Evolutionary conservation across 2,329 filamentous ascomycete genomes (phyloP), one percentile per base, ranked within the genome.

Genomic region (Fusarium papillatum): DNA sequence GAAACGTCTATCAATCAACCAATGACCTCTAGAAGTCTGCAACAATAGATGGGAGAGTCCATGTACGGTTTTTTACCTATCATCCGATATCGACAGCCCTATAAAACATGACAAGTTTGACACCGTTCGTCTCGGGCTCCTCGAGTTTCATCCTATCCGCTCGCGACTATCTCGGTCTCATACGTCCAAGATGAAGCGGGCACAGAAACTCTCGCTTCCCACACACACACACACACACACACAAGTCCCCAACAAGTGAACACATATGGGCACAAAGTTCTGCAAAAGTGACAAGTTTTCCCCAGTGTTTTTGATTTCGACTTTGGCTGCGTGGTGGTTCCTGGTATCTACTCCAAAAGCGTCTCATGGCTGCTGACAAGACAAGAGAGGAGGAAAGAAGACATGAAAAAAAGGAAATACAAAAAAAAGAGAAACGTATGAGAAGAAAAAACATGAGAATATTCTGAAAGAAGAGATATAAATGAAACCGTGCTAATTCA

Each of bases 261-360:
- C 17, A 19, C 16, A 31, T n/a, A 22, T n/a, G 17, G n/a, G 22
- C 46, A 46, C 26, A 41, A 38, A 59, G 22, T 31, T 31, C 7
- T 50, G 31, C 22, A 36, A 41, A 57, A 57, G 41, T 9, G 16
- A 53, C 26, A 36, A 26, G 48, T 43, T 48, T n/a, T 26, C 50
- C 67, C 55, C 57, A 64, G 61, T 63, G 36, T 46, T 67, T 55
- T 57, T 59, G 61, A 64, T 69, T 64, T 65, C 50, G 24, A 63
- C 26, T 17, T 69, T 57, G 60, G 63, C 64, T 62, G 63, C 61
- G 43, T 64, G 50, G 43, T 64, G 50, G 57, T 65, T 38, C 66
- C 64, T 70, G 59, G 68, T 74, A 73, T 77, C 67, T 78, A 61
- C 66, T 71, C 65, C 41, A 64, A 68, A 65, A 59, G 46, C 38